Conservation (phyloP, 768 basidiomycete genomes). For the Sporobolomyces pararoseus region DNA sequence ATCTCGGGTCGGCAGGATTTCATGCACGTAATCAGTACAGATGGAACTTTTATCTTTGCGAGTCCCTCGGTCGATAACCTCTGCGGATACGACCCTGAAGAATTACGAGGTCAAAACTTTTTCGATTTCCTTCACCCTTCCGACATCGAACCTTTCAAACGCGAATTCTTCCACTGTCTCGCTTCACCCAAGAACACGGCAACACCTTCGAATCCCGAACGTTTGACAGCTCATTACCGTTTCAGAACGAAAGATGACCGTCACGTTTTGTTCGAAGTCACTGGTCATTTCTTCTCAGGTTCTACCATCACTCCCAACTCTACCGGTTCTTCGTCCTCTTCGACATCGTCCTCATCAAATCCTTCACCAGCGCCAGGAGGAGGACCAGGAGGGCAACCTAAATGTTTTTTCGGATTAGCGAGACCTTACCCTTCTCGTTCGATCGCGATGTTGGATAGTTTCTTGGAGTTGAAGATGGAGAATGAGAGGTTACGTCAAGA, state of each 20-base stretch:
- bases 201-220: conserved; percentile 15
- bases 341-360: conserved; percentile 47
- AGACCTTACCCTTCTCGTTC: conserved; percentile 73
- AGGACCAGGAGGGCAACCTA: conserved; percentile 36
- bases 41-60: conserved; percentile 85
- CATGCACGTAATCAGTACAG: conserved; percentile 81
- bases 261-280: conserved; percentile 39
- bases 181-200: not conserved
- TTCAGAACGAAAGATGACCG: conserved; percentile 40
- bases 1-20: conserved; percentile 58
- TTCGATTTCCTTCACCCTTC: conserved; percentile 82
- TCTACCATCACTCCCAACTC: not conserved
- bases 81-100: conserved; percentile 79
- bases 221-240: conserved; percentile 42
- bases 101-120: conserved; percentile 72
- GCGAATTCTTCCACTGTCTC: conserved; percentile 64
- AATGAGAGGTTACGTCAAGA: conserved; percentile 73
- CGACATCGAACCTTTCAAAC: conserved; percentile 80
- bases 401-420: conserved; percentile 71
- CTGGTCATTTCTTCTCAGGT: conserved; percentile 41
- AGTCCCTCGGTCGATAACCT: conserved; percentile 73
- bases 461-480: conserved; percentile 78
- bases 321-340: conserved; percentile 51
- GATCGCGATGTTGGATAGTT: conserved; percentile 59
- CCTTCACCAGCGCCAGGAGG: not conserved